Evolutionary conservation across 768 basidiomycete genomes (phyloP), one percentile per base, ranked within the genome.

Genomic region (Lactarius pseudohatsudake): DNA sequence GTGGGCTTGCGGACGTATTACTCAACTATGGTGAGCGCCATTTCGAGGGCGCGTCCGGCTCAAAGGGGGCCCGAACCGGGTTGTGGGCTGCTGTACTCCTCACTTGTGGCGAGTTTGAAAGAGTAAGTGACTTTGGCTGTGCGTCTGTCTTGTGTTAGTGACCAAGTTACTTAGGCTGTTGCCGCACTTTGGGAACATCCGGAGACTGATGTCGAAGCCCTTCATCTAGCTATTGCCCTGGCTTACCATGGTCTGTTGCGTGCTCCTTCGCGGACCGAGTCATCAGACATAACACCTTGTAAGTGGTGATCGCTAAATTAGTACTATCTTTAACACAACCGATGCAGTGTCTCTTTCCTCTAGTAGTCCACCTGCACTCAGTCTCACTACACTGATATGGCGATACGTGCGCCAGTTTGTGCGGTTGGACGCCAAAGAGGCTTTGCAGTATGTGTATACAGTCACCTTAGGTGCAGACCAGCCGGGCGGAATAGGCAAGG

Each of bases 51-150:
- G 77, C 85, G 65, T 78, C 85, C 57, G 80, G 82, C 71, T 81
- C 90, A 77, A 78, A 84, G 73, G 80, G 83, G 16, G 79, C 84
- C 11, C 84, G 81, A 67, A 84, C 82, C 40, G 89, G 91, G 38
- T 80, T 87, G 9, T 94, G 92, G 92, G 87, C 91, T 4, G 85
- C 86, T 66, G 87, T 98, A 1, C 77, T 98, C 68, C 82, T 97
- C 26, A 88, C 95, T 80, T 93, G 91, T 71, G 97, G 94, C 16
- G 91, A 97, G 74, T 99, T 98, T 71, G 97, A 99, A 77, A 80
- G 91, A 76, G 95, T 93, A 67, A 65, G 86, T 78, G 22, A 2
- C 1, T 10, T 5, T 11, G 10, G 26, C 30, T 64, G 55, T 47
- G 18, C 4, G 11, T 34, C 43, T 34, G 32, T 20, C 41, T 3